Conservation (phyloP, 1,139 yeast species). For the Wickerhamomyces sp. region DNA sequence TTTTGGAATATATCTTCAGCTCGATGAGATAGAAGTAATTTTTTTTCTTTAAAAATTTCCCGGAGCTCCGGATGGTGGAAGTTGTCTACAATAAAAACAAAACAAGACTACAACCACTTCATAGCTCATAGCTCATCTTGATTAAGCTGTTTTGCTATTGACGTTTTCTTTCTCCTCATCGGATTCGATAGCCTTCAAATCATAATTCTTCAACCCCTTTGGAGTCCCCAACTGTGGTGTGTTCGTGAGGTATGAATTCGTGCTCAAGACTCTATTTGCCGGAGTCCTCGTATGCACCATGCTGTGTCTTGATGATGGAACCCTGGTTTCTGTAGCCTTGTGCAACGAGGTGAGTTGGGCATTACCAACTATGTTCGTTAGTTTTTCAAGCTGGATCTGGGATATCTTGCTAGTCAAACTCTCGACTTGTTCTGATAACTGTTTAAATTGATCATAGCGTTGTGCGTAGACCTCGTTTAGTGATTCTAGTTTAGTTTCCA, state of each 20-base stretch:
- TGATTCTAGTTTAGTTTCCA: constrained; percentile 20
- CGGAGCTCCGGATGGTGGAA: too few relatives aligned
- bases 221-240: constrained; percentile 5
- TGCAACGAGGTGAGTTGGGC: constrained; percentile 27
- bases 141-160: too few relatives aligned
- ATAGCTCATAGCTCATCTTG: not conserved
- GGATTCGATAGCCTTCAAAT: constrained; percentile 4
- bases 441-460: constrained; percentile 24
- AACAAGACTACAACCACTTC: too few relatives aligned
- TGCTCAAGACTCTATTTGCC: constrained; percentile 22
- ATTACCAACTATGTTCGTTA: constrained; percentile 28
- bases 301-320: constrained; percentile 2
- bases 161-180: constrained; percentile 3
- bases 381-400: constrained; percentile 25
- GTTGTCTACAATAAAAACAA: too few relatives aligned
- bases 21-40: too few relatives aligned
- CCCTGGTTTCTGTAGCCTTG: constrained; percentile 6
- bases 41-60: too few relatives aligned
- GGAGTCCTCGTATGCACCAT: constrained; percentile 4
- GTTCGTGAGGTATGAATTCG: constrained; percentile 20
- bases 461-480: constrained; percentile 22
- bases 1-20: too few relatives aligned
- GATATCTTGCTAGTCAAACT: constrained; percentile 23
- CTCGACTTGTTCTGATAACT: constrained; percentile 24
- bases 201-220: constrained; percentile 7